Evolutionary conservation across 305 asterid genomes (phyloP).

Genomic region (Fraxinus platypoda): DNA sequence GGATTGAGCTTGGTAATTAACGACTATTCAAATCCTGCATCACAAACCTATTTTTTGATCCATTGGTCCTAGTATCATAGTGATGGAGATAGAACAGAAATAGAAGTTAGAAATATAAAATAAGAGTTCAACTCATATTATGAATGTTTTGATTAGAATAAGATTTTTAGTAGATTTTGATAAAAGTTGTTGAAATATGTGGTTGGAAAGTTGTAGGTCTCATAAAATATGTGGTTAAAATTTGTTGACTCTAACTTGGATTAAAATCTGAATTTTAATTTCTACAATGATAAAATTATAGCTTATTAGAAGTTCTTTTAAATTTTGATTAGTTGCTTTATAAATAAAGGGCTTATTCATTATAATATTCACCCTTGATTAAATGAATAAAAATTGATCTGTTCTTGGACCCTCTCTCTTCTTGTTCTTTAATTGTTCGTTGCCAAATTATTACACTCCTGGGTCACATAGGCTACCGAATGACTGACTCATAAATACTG

Average conservation of each 20-base stretch:
- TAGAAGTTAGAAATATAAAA: background rate
- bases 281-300: no score
- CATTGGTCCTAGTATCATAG: background rate
- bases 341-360: background rate
- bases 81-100: background rate
- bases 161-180: no score
- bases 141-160: background rate
- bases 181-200: no score
- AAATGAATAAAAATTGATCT: background rate
- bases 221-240: no score
- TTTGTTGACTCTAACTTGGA: no score
- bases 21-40: background rate
- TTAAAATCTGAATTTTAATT: no score
- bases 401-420: background rate
- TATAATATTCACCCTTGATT: background rate
- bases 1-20: background rate
- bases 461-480: background rate
- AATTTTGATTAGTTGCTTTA: background rate
- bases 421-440: background rate
- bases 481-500: background rate
- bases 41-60: background rate
- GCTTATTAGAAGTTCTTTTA: background rate
- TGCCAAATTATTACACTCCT: background rate
- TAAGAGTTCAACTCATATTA: background rate
- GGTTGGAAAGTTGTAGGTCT: no score